Evolutionary conservation across 179 eudicot genomes (phyloP).

Genomic region (Silene vulgaris): DNA sequence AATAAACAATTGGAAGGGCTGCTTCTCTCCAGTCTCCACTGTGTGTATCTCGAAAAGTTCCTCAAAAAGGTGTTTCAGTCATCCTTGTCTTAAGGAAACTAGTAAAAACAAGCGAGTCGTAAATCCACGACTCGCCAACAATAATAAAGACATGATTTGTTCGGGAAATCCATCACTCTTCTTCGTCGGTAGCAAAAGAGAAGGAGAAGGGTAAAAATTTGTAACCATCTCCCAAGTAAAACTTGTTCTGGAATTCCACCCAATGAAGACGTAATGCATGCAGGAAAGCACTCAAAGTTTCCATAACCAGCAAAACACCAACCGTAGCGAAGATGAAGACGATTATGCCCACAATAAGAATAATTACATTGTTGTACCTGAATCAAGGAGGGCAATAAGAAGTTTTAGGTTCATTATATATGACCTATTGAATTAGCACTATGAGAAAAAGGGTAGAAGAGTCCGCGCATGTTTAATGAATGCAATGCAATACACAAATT

Average conservation of each 20-base stretch:
- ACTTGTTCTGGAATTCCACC: constrained; percentile 82
- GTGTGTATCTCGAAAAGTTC: constrained; percentile 21
- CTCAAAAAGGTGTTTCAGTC: constrained; percentile 5
- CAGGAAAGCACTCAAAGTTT: constrained; percentile 82
- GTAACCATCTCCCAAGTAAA: constrained; percentile 78
- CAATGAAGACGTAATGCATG: constrained; percentile 86
- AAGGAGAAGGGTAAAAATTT: constrained; percentile 65
- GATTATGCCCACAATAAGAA: constrained; percentile 50
- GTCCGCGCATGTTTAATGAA: not conserved
- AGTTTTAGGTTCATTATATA: not conserved
- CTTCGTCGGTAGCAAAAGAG: constrained; percentile 43
- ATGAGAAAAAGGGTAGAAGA: not conserved
- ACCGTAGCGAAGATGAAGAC: constrained; percentile 73
- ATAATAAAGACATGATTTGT: constrained; percentile 49
- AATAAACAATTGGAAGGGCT: constrained; percentile 28
- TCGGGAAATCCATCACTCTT: constrained; percentile 58
- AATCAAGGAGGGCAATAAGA: constrained; percentile 18
- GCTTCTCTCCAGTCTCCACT: constrained; percentile 22
- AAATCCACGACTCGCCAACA: constrained; percentile 17
- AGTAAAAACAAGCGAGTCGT: constrained; percentile 25
- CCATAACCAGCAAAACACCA: constrained; percentile 79
- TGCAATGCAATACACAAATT: not conserved
- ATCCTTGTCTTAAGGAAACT: constrained; percentile 8
- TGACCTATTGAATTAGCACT: not conserved
- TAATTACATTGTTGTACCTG: constrained; percentile 65